phyloP scores from a whole-genome alignment of 2,329 filamentous ascomycete genomes.

The Clonostachys rosea region DNA sequence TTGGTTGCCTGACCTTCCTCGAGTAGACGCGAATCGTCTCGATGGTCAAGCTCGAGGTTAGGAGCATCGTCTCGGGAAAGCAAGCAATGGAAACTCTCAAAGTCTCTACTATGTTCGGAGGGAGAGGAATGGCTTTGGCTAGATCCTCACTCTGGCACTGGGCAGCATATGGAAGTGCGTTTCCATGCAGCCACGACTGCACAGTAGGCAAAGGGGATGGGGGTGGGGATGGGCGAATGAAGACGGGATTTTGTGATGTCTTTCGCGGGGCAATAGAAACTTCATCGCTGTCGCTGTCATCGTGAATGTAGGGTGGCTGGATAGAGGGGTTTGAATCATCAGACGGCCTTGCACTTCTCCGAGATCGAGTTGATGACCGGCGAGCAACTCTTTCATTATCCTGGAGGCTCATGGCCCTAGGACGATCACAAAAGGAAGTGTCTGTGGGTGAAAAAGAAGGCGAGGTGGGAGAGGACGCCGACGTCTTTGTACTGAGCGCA shows the following conservation, averaged over 20 bases:
- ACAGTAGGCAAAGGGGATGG: constrained; percentile 26
- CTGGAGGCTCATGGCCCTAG: too few species aligned
- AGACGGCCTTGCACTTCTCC: too few species aligned
- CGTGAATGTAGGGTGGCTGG: neutral
- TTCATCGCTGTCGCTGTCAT: neutral
- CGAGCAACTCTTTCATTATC: too few species aligned
- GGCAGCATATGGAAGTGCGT: constrained; percentile 17
- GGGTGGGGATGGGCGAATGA: constrained; percentile 23
- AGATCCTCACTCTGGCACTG: constrained; percentile 24
- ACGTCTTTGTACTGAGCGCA: too few species aligned
- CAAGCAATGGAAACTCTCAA: constrained; percentile 47
- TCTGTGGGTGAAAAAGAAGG: too few species aligned
- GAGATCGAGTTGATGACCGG: too few species aligned
- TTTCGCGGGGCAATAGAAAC: neutral
- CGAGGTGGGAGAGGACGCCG: too few species aligned
- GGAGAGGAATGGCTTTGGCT: constrained; percentile 39
- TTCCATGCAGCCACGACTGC: constrained; percentile 26
- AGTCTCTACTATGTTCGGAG: constrained; percentile 48
- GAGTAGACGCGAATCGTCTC: constrained; percentile 54
- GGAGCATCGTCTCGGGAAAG: constrained; percentile 56
- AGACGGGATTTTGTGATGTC: constrained; percentile 8
- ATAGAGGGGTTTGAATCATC: neutral
- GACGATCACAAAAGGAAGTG: too few species aligned
- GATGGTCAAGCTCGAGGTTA: constrained; percentile 48
- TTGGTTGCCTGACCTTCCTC: constrained; percentile 42